These are phyloP conservation scores for Cryphonectria radicalis DNA, from an alignment of 2,329 filamentous ascomycete species.

Conservation along the genomic window DNA sequence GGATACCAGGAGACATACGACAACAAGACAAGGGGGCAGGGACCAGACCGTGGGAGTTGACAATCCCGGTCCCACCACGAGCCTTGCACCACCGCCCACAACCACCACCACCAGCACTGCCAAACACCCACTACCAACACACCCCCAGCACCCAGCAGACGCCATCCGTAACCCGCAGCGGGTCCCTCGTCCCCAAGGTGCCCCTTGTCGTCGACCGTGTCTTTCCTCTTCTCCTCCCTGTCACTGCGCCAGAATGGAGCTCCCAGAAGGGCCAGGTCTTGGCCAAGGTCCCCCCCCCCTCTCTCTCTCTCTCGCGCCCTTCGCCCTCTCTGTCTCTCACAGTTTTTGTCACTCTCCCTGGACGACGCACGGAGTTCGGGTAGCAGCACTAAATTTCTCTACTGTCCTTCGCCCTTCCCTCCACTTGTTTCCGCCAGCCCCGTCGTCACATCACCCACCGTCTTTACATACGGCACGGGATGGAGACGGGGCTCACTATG, in stretches of 20 bases:
- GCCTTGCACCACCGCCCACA: constrained; percentile 19
- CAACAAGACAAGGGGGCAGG: background rate
- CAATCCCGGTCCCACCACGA: constrained; percentile 30
- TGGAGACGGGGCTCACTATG: constrained; percentile 2
- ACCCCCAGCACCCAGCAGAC: constrained; percentile 22
- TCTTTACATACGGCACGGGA: constrained; percentile 6
- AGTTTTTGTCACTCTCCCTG: background rate
- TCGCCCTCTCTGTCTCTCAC: constrained; percentile 4
- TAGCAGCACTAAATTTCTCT: constrained; percentile 17
- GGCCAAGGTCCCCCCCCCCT: background rate
- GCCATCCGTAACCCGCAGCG: constrained; percentile 28
- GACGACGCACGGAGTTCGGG: constrained; percentile 12
- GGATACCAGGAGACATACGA: constrained; percentile 5
- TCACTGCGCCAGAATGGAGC: constrained; percentile 2
- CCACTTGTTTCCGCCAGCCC: constrained; percentile 8
- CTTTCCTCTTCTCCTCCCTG: background rate
- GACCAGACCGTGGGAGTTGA: constrained; percentile 6
- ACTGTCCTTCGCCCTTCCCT: background rate
- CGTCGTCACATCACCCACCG: constrained; percentile 1
- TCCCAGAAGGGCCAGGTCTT: background rate
- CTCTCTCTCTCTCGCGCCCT: no score
- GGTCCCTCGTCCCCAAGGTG: constrained; percentile 17
- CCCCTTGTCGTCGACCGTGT: constrained; percentile 21
- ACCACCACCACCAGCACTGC: background rate
- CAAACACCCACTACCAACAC: background rate